These are phyloP conservation scores for Tolypocladium pustulatum DNA, from an alignment of 2,329 filamentous ascomycete genomes.

Conservation along the genomic window DNA sequence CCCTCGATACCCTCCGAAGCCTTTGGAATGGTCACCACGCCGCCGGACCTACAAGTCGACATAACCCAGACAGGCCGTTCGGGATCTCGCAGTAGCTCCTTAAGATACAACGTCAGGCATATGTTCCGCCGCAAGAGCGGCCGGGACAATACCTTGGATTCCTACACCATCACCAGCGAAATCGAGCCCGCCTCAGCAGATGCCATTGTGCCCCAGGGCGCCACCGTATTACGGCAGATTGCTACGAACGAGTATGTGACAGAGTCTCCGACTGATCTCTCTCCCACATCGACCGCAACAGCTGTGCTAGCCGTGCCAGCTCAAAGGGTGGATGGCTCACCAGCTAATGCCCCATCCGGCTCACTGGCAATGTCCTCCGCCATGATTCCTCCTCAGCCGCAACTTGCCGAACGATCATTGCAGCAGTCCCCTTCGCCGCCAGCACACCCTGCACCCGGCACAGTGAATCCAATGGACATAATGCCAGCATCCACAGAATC, in stretches of 20 bases:
- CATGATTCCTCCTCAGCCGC: conserved; percentile 1
- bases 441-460: conserved; percentile 29
- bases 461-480: conserved; percentile 43
- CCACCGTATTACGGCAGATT: conserved; percentile 1
- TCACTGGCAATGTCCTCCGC: neutral
- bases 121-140: conserved; percentile 24
- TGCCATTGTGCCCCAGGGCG: neutral
- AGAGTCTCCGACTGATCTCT: conserved; percentile 21
- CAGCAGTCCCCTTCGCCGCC: conserved; percentile 18
- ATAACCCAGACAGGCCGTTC: conserved; percentile 9
- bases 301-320: neutral
- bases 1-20: conserved; percentile 28
- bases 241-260: conserved; percentile 8
- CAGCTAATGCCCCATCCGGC: conserved; percentile 1
- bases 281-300: conserved; percentile 5
- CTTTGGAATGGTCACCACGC: conserved; percentile 25
- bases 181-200: neutral
- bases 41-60: conserved; percentile 5
- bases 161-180: conserved; percentile 5
- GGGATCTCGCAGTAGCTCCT: conserved; percentile 21
- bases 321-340: conserved; percentile 7
- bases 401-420: conserved; percentile 2
- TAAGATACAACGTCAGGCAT: conserved; percentile 23
- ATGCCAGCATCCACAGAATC: conserved; percentile 32
- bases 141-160: conserved; percentile 17